phyloP scores from a whole-genome alignment of 768 basidiomycete genomes.

The Tubosaeta brunneosetosa region DNA sequence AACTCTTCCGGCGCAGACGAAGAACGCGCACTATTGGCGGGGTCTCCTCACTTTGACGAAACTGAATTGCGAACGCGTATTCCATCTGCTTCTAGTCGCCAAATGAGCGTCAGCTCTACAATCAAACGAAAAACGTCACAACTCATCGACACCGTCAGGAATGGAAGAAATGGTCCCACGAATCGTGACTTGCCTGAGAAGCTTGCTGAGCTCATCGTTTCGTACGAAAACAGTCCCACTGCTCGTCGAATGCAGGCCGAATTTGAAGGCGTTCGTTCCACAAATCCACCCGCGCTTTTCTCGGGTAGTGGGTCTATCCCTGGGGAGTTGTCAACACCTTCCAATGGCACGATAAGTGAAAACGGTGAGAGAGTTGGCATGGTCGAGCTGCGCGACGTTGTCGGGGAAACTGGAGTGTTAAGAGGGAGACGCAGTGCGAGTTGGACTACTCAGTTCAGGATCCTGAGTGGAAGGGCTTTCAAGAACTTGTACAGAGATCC shows the following conservation, averaged over 20 bases:
- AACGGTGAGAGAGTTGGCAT: conserved; percentile 28
- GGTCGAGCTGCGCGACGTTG: conserved; percentile 59
- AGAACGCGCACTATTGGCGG: conserved; percentile 56
- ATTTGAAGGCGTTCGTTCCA: conserved; percentile 41
- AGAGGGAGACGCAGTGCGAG: conserved; percentile 76
- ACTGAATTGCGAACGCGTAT: conserved; percentile 48
- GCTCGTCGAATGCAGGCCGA: conserved; percentile 60
- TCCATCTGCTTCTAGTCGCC: conserved; percentile 26
- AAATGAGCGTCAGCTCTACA: conserved; percentile 45
- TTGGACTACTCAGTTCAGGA: conserved; percentile 87
- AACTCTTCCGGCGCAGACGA: conserved; percentile 55
- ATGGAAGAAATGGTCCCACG: conserved; percentile 27
- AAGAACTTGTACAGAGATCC: conserved; percentile 98
- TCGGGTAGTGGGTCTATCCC: background rate
- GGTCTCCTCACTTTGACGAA: conserved; percentile 39
- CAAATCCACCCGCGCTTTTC: conserved; percentile 1
- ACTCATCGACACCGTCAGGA: conserved; percentile 54
- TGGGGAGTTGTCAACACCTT: conserved; percentile 9
- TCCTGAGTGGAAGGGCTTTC: conserved; percentile 93
- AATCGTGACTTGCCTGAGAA: conserved; percentile 46
- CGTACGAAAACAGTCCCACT: conserved; percentile 65
- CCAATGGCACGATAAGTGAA: conserved; percentile 24
- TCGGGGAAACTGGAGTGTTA: conserved; percentile 61
- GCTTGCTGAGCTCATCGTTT: conserved; percentile 66
- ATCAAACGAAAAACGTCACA: conserved; percentile 73